Evolutionary conservation across 2,329 filamentous ascomycete genomes (phyloP).

Genomic region (Clathrospora elynae): DNA sequence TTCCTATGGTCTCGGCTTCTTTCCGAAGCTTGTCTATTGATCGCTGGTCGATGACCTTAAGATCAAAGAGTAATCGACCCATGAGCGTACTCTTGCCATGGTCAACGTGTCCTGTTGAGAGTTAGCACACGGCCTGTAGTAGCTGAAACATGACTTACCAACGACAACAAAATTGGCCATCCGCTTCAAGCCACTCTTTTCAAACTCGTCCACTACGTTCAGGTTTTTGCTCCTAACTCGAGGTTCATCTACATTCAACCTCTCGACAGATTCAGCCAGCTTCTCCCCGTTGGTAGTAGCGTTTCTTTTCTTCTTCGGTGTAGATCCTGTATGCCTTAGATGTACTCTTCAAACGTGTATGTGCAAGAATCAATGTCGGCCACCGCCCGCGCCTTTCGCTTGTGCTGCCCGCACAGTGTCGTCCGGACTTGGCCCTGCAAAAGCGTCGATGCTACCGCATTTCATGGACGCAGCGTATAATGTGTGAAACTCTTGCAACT

Average conservation of each 20-base stretch:
- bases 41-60: conserved; percentile 84
- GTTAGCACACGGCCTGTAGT: conserved; percentile 1
- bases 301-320: conserved; percentile 38
- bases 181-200: conserved; percentile 75
- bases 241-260: conserved; percentile 57
- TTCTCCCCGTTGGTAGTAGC: conserved; percentile 28
- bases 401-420: conserved; percentile 87
- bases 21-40: conserved; percentile 86
- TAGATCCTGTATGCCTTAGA: conserved; percentile 35
- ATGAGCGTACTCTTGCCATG: conserved; percentile 97
- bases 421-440: conserved; percentile 87
- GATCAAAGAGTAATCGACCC: conserved; percentile 88
- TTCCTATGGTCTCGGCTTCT: conserved; percentile 89
- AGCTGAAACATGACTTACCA: conserved; percentile 58
- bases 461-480: conserved; percentile 48
- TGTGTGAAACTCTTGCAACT: conserved; percentile 37
- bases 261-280: conserved; percentile 55
- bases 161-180: conserved; percentile 91
- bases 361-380: conserved; percentile 34
- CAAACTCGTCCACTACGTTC: conserved; percentile 80
- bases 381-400: conserved; percentile 52
- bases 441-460: conserved; percentile 62
- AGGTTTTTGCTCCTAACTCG: conserved; percentile 75
- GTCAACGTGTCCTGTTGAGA: conserved; percentile 79
- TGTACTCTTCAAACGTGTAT: conserved; percentile 10